phyloP scores from a whole-genome alignment of 2,329 filamentous ascomycete species.

The Nannizziopsis barbatae region DNA sequence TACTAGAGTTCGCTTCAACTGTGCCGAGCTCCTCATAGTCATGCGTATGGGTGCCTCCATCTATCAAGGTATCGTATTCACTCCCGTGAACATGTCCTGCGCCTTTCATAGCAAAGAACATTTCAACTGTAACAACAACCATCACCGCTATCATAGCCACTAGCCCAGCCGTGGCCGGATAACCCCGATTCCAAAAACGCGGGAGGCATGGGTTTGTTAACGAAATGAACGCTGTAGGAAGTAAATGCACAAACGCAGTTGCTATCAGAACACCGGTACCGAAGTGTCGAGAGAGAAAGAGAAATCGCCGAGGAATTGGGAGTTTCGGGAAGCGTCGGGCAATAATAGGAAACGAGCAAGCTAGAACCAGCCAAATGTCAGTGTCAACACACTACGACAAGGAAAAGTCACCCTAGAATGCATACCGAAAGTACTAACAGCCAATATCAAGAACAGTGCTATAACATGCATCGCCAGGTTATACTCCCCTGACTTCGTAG shows the following conservation, averaged over 20 bases:
- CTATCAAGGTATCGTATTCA: conserved; percentile 40
- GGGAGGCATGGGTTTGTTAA: conserved; percentile 58
- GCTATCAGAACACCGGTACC: conserved; percentile 48
- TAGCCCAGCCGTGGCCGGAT: conserved; percentile 66
- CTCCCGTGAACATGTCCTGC: conserved; percentile 48
- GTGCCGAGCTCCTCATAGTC: conserved; percentile 4
- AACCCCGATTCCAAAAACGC: conserved; percentile 65
- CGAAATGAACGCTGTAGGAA: conserved; percentile 51
- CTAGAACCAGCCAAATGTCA: conserved; percentile 23
- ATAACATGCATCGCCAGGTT: conserved; percentile 57
- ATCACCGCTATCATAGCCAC: conserved; percentile 75
- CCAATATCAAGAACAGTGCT: conserved; percentile 55
- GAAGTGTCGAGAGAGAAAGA: conserved; percentile 51
- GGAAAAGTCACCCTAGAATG: not conserved
- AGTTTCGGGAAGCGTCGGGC: conserved; percentile 49
- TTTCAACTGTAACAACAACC: conserved; percentile 73
- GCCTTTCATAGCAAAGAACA: conserved; percentile 67
- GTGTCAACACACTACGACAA: not conserved
- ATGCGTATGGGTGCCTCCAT: conserved; percentile 13
- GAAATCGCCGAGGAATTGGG: conserved; percentile 47
- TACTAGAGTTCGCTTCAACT: not conserved
- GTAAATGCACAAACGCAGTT: conserved; percentile 49
- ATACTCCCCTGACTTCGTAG: conserved; percentile 38
- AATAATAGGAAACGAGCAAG: conserved; percentile 52
- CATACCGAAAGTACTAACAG: conserved; percentile 38